These are phyloP conservation scores for Diphasiastrum complanatum DNA, from an alignment of 83 land plant species.

Conservation along the genomic window DNA sequence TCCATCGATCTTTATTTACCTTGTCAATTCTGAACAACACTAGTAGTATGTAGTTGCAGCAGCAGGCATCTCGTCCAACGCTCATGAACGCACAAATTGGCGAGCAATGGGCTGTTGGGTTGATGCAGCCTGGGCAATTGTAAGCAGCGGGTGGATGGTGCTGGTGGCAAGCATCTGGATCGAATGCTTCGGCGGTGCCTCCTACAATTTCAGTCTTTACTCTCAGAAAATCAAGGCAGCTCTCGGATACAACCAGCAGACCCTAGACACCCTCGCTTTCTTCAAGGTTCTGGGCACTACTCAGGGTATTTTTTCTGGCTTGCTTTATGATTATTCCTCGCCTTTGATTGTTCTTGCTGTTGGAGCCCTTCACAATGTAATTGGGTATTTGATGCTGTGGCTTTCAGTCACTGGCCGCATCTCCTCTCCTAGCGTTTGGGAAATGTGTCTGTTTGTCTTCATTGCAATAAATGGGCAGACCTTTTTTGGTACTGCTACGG, in stretches of 20 bases:
- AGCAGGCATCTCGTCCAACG: too few species aligned
- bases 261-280: slow-evolving; percentile 37
- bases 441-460: slow-evolving; percentile 65
- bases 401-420: slow-evolving; percentile 41
- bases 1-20: too few species aligned
- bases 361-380: slow-evolving; percentile 36
- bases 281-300: slow-evolving; percentile 55
- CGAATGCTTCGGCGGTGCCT: slow-evolving; percentile 42
- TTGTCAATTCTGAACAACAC: too few species aligned
- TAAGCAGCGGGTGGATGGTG: slow-evolving; percentile 47
- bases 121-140: too few species aligned
- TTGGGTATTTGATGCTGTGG: slow-evolving; percentile 50
- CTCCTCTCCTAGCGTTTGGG: slow-evolving; percentile 43
- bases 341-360: slow-evolving; percentile 36
- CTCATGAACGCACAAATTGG: too few species aligned
- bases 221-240: slow-evolving; percentile 39
- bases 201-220: slow-evolving; percentile 49
- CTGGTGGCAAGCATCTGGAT: slow-evolving; percentile 36
- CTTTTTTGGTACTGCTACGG: slow-evolving; percentile 61
- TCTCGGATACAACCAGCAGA: slow-evolving; percentile 41
- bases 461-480: slow-evolving; percentile 55
- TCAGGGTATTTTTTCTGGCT: slow-evolving; percentile 43
- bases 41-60: too few species aligned
- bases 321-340: slow-evolving; percentile 42
- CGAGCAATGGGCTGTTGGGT: too few species aligned